Evolutionary conservation across 371 early-diverging fungal genomes (phyloP).

Genomic region (Phascolomyces articulosus): DNA sequence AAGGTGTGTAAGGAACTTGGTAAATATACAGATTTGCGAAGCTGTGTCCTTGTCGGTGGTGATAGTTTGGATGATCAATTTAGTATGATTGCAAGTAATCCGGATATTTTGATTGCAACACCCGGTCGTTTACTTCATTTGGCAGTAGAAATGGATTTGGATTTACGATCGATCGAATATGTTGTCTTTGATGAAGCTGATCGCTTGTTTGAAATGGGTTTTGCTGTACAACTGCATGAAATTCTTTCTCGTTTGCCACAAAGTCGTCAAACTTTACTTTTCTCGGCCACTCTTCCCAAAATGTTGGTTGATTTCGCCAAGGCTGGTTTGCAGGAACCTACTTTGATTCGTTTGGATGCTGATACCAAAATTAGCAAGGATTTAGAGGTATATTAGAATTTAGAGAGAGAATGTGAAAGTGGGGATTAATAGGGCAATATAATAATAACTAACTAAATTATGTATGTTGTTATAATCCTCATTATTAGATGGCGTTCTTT

Average conservation of each 20-base stretch:
- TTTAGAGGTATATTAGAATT: conserved; percentile 61
- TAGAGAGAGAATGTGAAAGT: not conserved
- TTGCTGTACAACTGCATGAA: conserved; percentile 93
- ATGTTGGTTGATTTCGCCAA: conserved; percentile 94
- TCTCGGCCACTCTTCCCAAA: conserved; percentile 95
- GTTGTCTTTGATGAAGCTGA: conserved; percentile 99
- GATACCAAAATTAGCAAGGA: conserved; percentile 94
- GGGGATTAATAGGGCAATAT: too few relatives aligned
- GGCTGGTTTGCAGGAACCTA: conserved; percentile 93
- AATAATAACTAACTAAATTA: not conserved
- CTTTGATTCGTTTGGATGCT: conserved; percentile 89
- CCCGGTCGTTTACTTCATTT: conserved; percentile 97
- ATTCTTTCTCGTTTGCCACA: conserved; percentile 85
- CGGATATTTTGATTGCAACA: conserved; percentile 97
- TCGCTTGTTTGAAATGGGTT: conserved; percentile 97
- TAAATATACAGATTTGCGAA: conserved; percentile 90
- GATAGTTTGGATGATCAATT: conserved; percentile 95
- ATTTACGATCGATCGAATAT: conserved; percentile 88
- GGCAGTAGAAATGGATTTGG: conserved; percentile 93
- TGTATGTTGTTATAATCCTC: too few relatives aligned
- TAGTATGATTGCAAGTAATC: conserved; percentile 86
- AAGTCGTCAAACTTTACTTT: conserved; percentile 88
- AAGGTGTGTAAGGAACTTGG: conserved; percentile 89
- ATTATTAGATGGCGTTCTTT: conserved; percentile 82
- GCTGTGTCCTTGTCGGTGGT: conserved; percentile 94